Evolutionary conservation across 2,329 filamentous ascomycete genomes (phyloP).

Genomic region (Colletotrichum liriopes): DNA sequence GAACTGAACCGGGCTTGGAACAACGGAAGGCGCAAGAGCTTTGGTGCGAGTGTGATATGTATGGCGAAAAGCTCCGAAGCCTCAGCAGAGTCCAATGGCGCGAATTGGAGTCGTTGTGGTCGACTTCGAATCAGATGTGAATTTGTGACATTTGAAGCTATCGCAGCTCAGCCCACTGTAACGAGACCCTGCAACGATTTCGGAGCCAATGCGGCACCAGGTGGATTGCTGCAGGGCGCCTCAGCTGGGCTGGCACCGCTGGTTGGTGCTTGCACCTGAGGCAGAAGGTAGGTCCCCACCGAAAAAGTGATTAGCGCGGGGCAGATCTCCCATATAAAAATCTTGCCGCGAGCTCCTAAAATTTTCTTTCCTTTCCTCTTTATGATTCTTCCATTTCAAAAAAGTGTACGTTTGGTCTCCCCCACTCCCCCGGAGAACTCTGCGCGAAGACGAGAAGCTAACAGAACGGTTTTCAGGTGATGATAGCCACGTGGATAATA

Average conservation of each 20-base stretch:
- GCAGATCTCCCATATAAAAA: constrained; percentile 55
- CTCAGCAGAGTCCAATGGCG: constrained; percentile 13
- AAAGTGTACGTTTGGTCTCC: constrained; percentile 78
- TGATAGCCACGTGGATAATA: constrained; percentile 99
- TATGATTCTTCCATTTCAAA: constrained; percentile 99
- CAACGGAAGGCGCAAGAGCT: not conserved
- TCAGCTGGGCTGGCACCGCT: not conserved
- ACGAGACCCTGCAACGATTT: constrained; percentile 11
- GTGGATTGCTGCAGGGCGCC: constrained; percentile 18
- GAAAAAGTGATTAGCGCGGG: constrained; percentile 44
- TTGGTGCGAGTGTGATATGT: not conserved
- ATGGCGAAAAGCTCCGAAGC: not conserved
- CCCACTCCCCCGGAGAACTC: constrained; percentile 31
- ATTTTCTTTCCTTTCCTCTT: constrained; percentile 69
- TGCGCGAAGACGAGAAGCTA: constrained; percentile 1
- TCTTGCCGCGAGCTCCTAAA: constrained; percentile 50
- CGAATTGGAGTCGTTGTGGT: not conserved
- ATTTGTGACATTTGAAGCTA: constrained; percentile 35
- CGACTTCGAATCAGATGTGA: not conserved
- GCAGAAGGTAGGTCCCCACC: constrained; percentile 47
- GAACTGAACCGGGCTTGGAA: not conserved
- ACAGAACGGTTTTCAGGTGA: constrained; percentile 78
- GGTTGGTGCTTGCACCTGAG: constrained; percentile 34
- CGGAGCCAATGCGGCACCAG: constrained; percentile 2
- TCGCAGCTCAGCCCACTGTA: constrained; percentile 33